These are phyloP conservation scores for Turritis glabra DNA, from an alignment of 345 rosid genomes.

Conservation along the genomic window DNA sequence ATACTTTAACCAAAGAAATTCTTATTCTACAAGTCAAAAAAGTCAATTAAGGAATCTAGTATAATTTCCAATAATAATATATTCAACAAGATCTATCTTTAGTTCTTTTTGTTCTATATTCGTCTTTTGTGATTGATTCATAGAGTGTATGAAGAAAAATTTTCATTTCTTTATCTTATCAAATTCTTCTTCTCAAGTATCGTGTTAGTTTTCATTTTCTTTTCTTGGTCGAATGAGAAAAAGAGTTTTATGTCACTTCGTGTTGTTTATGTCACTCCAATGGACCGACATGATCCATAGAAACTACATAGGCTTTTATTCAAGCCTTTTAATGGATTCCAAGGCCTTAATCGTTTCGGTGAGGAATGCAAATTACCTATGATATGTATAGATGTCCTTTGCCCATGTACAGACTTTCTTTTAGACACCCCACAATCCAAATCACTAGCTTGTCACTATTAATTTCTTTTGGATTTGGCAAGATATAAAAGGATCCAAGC, in stretches of 20 bases:
- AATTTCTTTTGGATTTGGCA: conserved; percentile 18
- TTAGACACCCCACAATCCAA: conserved; percentile 4
- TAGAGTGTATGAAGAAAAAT: too few relatives aligned
- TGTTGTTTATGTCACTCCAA: background rate
- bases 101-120: too few relatives aligned
- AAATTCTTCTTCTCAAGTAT: background rate
- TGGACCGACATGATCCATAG: background rate
- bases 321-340: background rate
- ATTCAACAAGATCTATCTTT: too few relatives aligned
- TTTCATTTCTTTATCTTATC: too few relatives aligned
- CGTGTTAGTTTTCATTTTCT: background rate
- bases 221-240: background rate
- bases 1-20: too few relatives aligned
- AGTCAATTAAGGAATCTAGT: too few relatives aligned
- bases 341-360: background rate
- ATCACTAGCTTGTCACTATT: conserved; percentile 26
- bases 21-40: too few relatives aligned
- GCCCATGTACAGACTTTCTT: background rate
- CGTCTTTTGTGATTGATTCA: too few relatives aligned
- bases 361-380: background rate
- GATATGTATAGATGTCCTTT: background rate
- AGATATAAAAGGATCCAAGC: conserved; percentile 25
- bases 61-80: too few relatives aligned
- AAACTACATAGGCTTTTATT: background rate
- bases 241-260: background rate